These are phyloP conservation scores for Cucumis hystrix DNA, from an alignment of 306 rosid species.

Conservation along the genomic window DNA sequence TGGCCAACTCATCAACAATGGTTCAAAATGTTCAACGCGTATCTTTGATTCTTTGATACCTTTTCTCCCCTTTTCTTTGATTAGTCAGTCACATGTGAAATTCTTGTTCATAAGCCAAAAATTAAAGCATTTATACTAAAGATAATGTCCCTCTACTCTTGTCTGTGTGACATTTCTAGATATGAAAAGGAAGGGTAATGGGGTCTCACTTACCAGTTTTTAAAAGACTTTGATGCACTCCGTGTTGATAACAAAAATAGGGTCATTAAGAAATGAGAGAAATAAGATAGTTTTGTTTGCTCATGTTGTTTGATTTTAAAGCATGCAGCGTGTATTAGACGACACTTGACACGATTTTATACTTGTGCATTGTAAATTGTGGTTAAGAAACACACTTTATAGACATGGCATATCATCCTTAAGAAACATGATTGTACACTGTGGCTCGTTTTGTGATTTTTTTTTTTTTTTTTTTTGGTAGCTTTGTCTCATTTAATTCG, in stretches of 20 bases:
- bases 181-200: not conserved
- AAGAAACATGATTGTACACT: not conserved
- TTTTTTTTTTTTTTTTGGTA: too few species aligned
- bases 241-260: not conserved
- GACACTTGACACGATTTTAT: not conserved
- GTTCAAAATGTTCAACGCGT: not conserved
- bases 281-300: not conserved
- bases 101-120: not conserved
- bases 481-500: too few species aligned
- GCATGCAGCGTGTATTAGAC: not conserved
- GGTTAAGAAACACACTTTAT: not conserved
- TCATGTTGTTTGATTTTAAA: not conserved
- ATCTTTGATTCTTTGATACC: slow-evolving; percentile 2
- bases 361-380: not conserved
- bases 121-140: not conserved
- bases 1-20: slow-evolving; percentile 3
- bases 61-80: not conserved
- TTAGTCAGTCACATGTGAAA: not conserved
- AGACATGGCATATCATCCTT: not conserved
- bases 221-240: not conserved
- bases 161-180: not conserved
- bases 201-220: not conserved
- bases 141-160: not conserved
- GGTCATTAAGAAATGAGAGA: not conserved
- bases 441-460: too few species aligned